Conservation (phyloP, 2,329 filamentous ascomycete genomes). For the Lasiodiplodia sp. region DNA sequence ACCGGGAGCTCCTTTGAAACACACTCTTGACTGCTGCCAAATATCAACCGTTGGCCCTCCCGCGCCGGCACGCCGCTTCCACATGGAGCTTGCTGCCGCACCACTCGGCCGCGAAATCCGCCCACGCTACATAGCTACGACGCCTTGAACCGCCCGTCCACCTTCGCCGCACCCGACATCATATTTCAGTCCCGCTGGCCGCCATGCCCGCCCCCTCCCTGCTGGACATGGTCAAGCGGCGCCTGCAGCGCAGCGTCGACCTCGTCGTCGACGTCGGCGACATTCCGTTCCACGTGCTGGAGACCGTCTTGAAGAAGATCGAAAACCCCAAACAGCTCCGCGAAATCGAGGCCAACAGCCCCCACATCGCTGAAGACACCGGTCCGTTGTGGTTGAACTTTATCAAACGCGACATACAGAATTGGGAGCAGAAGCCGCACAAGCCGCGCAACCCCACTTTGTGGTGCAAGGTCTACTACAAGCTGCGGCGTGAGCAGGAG, state of each 20-base stretch:
- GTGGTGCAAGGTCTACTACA: conserved; percentile 79
- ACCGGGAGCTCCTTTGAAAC: background rate
- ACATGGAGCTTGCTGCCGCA: conserved; percentile 19
- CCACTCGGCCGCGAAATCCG: conserved; percentile 19
- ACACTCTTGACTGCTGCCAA: background rate
- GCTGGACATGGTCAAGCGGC: conserved; percentile 48
- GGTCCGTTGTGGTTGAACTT: conserved; percentile 79
- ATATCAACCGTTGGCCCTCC: background rate
- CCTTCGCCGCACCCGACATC: background rate
- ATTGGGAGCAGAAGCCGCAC: conserved; percentile 69
- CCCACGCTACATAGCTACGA: conserved; percentile 6
- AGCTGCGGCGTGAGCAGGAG: conserved; percentile 51
- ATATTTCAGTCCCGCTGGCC: background rate
- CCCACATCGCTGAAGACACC: conserved; percentile 75
- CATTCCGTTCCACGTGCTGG: conserved; percentile 71
- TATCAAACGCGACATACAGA: conserved; percentile 78
- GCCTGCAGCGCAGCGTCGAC: conserved; percentile 51
- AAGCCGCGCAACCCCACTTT: conserved; percentile 70
- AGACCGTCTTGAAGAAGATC: conserved; percentile 73
- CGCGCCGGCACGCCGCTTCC: conserved; percentile 7
- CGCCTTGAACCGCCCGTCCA: background rate
- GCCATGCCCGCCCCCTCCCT: conserved; percentile 48
- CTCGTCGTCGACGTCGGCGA: conserved; percentile 73
- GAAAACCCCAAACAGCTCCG: conserved; percentile 76
- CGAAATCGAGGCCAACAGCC: conserved; percentile 75